phyloP scores from a whole-genome alignment of 2,329 filamentous ascomycete genomes.

The Coniochaeta hoffmannii region DNA sequence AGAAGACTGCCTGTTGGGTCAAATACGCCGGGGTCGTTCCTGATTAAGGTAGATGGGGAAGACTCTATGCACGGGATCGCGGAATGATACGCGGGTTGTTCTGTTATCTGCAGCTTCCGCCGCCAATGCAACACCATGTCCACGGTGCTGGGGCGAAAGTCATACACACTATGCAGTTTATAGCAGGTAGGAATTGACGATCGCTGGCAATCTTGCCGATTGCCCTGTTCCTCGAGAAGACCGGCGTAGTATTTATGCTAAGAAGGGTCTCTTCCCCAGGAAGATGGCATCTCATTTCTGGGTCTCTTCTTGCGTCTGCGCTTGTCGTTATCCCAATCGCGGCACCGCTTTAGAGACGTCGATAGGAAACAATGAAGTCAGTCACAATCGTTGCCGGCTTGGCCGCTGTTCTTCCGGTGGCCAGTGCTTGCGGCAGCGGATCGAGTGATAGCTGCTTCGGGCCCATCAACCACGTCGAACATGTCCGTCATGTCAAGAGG shows the following conservation, averaged over 20 bases:
- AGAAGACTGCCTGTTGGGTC: background rate
- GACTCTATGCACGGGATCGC: background rate
- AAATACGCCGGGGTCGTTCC: background rate
- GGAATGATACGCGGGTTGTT: too few species aligned
- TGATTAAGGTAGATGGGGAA: background rate
- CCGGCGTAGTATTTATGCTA: background rate
- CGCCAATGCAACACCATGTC: constrained; percentile 1
- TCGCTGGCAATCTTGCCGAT: background rate
- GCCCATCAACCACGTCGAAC: constrained; percentile 1
- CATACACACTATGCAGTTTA: background rate
- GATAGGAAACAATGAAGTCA: background rate
- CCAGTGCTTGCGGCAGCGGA: background rate
- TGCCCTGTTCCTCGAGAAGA: too few species aligned
- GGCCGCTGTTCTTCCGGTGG: background rate
- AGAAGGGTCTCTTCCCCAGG: background rate
- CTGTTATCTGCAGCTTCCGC: background rate
- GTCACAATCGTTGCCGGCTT: background rate
- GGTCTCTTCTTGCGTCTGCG: background rate
- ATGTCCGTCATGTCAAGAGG: constrained; percentile 37
- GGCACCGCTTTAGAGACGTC: background rate
- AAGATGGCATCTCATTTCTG: background rate
- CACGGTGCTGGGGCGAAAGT: background rate
- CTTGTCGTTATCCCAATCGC: background rate
- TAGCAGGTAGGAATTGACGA: background rate
- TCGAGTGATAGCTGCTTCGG: constrained; percentile 1